Evolutionary conservation across 2,329 filamentous ascomycete genomes (phyloP).

Genomic region (Aspergillus fumigatiaffinis): DNA sequence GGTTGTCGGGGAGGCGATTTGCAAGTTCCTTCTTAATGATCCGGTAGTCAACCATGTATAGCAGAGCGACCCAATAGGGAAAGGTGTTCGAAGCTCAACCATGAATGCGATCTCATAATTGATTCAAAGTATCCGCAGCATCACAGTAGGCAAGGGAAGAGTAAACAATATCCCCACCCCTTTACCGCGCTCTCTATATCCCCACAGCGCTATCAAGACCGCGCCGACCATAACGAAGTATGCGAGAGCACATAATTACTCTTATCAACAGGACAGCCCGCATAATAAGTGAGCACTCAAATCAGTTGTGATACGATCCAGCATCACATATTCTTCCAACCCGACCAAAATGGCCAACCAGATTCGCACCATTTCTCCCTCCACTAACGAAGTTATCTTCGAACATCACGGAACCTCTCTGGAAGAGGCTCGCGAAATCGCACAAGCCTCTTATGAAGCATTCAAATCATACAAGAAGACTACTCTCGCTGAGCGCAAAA

Average conservation of each 20-base stretch:
- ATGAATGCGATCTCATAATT: neutral
- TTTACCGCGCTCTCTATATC: neutral
- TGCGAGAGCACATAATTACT: neutral
- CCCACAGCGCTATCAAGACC: neutral
- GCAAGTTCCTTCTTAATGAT: slow-evolving; percentile 14
- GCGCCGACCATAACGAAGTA: neutral
- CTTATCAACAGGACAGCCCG: neutral
- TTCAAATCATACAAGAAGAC: slow-evolving; percentile 62
- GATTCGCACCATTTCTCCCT: slow-evolving; percentile 72
- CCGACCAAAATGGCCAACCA: slow-evolving; percentile 22
- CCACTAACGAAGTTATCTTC: slow-evolving; percentile 77
- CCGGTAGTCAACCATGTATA: neutral
- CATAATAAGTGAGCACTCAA: neutral
- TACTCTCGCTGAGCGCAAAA: slow-evolving; percentile 66
- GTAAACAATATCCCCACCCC: neutral
- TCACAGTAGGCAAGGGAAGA: neutral
- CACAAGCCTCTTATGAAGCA: slow-evolving; percentile 25
- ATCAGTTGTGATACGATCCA: neutral
- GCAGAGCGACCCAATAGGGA: no score
- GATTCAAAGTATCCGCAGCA: neutral
- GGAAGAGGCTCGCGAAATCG: slow-evolving; percentile 20
- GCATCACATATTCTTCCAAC: neutral
- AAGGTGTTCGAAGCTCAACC: no score
- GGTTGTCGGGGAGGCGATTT: slow-evolving; percentile 15
- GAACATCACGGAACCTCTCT: slow-evolving; percentile 64